A percentile compares a stretch with the other conserved stretches of the same genome.
phyloP scores from a whole-genome alignment of 2,329 filamentous ascomycete species.

The Lasiodiplodia sp. region DNA sequence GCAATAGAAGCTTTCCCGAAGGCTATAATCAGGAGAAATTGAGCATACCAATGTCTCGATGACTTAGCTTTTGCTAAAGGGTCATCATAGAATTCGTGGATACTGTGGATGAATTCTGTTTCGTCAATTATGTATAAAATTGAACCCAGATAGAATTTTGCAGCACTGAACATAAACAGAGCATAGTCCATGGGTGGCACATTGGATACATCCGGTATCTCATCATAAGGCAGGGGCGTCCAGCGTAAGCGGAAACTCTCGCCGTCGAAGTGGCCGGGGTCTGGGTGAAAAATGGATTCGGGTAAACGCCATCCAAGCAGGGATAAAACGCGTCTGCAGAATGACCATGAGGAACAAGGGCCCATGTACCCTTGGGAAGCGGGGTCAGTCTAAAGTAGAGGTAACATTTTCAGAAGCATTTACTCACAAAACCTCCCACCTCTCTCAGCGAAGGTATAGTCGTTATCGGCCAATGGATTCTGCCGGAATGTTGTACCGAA shows the following conservation, averaged over 20 bases:
- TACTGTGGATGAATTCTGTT: background rate
- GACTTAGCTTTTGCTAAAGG: background rate
- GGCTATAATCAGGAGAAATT: background rate
- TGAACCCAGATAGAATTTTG: background rate
- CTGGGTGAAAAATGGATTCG: background rate
- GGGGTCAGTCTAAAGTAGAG: background rate
- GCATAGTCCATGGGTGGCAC: constrained; percentile 6
- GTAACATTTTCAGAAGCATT: background rate
- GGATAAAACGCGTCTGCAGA: background rate
- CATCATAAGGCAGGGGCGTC: background rate
- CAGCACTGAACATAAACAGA: background rate
- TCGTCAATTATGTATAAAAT: constrained; percentile 8
- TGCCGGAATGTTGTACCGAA: background rate
- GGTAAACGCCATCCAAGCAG: background rate
- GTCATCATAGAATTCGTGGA: background rate
- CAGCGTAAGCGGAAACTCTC: background rate
- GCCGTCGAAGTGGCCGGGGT: background rate
- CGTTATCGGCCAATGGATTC: background rate
- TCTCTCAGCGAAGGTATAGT: background rate
- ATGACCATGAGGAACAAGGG: background rate
- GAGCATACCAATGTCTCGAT: background rate
- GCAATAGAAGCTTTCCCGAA: background rate
- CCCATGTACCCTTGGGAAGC: background rate
- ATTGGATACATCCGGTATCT: background rate
- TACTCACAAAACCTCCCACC: background rate